Evolutionary conservation across 306 rosid genomes (phyloP).

Genomic region (Rosa rugosa): DNA sequence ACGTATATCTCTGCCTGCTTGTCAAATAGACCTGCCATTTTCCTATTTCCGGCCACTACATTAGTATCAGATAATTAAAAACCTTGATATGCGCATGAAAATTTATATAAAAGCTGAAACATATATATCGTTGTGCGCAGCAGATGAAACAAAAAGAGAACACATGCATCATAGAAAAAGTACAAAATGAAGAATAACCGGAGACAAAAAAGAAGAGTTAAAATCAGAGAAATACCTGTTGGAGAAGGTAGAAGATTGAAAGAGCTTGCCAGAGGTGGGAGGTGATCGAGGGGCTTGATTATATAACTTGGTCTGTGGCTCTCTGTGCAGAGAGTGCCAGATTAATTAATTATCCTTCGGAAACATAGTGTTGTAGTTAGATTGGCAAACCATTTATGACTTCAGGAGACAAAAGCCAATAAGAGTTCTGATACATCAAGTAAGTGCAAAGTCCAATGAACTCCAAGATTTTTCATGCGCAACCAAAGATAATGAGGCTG

Average conservation of each 20-base stretch:
- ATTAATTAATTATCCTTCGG: too few relatives aligned
- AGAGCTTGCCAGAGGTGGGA: neutral
- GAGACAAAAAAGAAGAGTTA: too few relatives aligned
- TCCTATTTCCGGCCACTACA: neutral
- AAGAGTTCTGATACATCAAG: too few relatives aligned
- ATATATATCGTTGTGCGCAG: too few relatives aligned
- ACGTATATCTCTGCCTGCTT: slow-evolving; percentile 30
- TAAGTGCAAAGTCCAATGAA: too few relatives aligned
- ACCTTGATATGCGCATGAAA: neutral
- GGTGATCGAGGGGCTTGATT: neutral
- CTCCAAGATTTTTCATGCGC: too few relatives aligned
- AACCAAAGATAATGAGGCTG: too few relatives aligned
- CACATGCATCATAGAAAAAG: neutral
- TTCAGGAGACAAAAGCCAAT: too few relatives aligned
- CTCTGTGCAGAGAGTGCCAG: neutral
- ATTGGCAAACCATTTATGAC: too few relatives aligned
- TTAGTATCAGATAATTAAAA: neutral
- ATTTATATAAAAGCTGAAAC: neutral
- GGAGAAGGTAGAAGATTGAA: neutral
- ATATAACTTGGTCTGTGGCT: neutral
- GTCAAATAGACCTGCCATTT: slow-evolving; percentile 37
- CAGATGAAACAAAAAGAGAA: neutral
- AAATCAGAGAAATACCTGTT: neutral
- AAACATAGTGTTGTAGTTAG: too few relatives aligned
- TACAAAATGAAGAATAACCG: neutral